Conservation (phyloP, 2,329 filamentous ascomycete genomes). For the Penicillium digitatum region DNA sequence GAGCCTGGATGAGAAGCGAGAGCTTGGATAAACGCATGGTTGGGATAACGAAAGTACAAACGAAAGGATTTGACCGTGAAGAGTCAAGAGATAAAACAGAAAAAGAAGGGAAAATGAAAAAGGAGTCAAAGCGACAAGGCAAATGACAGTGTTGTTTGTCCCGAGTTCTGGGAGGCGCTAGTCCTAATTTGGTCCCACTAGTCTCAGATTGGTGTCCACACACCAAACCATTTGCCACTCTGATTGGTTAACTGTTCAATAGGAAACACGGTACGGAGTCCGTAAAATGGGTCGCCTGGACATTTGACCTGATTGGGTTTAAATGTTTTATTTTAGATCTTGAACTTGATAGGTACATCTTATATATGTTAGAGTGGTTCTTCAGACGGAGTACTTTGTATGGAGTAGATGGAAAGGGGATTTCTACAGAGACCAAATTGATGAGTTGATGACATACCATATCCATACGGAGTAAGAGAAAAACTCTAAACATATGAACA, state of each 20-base stretch:
- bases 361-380: too few relatives aligned
- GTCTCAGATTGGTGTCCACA: not conserved
- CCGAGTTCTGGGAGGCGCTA: not conserved
- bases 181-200: not conserved
- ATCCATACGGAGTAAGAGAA: not conserved
- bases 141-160: not conserved
- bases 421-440: too few relatives aligned
- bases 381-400: too few relatives aligned
- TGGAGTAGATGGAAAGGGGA: not conserved
- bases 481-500: not conserved
- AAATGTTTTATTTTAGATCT: not conserved
- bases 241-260: not conserved
- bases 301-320: not conserved
- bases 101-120: conserved; percentile 11
- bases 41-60: conserved; percentile 5
- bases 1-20: conserved; percentile 32
- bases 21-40: conserved; percentile 33
- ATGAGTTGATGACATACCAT: not conserved
- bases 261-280: conserved; percentile 8
- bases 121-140: conserved; percentile 9
- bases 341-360: too few relatives aligned
- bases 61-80: conserved; percentile 9
- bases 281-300: not conserved
- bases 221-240: not conserved
- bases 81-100: not conserved